phyloP scores from a whole-genome alignment of 345 rosid genomes.

The Bruguiera sexangula region DNA sequence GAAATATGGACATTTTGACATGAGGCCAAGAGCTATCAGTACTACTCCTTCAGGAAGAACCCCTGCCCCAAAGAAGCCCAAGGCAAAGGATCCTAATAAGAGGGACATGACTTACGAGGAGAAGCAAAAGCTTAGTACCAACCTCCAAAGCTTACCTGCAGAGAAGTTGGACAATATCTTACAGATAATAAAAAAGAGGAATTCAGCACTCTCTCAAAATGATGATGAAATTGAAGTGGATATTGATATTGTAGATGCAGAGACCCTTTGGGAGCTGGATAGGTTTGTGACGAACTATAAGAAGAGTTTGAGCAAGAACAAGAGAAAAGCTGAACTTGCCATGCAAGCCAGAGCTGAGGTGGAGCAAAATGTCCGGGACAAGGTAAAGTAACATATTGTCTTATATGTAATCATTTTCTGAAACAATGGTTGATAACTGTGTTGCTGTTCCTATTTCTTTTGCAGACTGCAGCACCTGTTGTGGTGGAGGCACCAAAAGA shows the following conservation, averaged over 20 bases:
- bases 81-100: conserved; percentile 91
- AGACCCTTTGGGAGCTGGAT: conserved; percentile 98
- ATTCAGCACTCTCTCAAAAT: conserved; percentile 65
- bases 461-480: conserved; percentile 50
- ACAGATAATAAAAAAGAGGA: conserved; percentile 90
- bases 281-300: conserved; percentile 94
- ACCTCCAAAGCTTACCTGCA: conserved; percentile 79
- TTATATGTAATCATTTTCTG: not conserved
- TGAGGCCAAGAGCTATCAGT: conserved; percentile 45
- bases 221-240: conserved; percentile 98
- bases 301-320: conserved; percentile 92
- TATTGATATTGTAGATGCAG: conserved; percentile 92
- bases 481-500: conserved; percentile 49
- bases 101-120: conserved; percentile 98
- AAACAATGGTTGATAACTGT: conserved; percentile 2
- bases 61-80: conserved; percentile 88
- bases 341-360: conserved; percentile 74
- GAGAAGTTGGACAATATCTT: conserved; percentile 94
- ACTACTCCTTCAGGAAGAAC: conserved; percentile 80
- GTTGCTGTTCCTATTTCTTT: conserved; percentile 3
- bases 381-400: conserved; percentile 37
- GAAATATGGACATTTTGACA: conserved; percentile 39
- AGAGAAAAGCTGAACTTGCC: conserved; percentile 93
- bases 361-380: conserved; percentile 49
- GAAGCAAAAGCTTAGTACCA: conserved; percentile 94